phyloP scores from a whole-genome alignment of 2,329 filamentous ascomycete genomes.

The Colletotrichum liaoningense region DNA sequence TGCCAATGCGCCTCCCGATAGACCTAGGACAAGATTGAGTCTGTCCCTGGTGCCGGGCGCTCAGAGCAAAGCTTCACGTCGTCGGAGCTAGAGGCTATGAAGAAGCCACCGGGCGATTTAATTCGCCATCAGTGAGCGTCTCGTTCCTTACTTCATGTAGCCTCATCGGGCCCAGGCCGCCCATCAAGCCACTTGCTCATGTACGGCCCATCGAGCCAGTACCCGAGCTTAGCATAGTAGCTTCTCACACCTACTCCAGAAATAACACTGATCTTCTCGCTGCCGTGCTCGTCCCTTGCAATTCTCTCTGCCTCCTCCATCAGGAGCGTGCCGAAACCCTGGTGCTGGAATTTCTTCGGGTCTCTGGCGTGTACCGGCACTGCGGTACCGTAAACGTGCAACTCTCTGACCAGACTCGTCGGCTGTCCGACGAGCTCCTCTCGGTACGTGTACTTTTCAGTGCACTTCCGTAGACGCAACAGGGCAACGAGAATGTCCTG shows the following conservation, averaged over 20 bases:
- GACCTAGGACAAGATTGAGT: background rate
- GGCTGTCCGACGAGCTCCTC: slow-evolving; percentile 87
- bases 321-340: slow-evolving; percentile 92
- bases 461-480: slow-evolving; percentile 90
- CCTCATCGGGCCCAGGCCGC: slow-evolving; percentile 40
- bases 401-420: slow-evolving; percentile 90
- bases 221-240: slow-evolving; percentile 94
- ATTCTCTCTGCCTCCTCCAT: slow-evolving; percentile 99
- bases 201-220: slow-evolving; percentile 92
- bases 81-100: background rate
- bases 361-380: slow-evolving; percentile 98
- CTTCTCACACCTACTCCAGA: slow-evolving; percentile 96
- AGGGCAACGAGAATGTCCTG: slow-evolving; percentile 97
- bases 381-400: slow-evolving; percentile 96
- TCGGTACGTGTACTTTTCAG: slow-evolving; percentile 90
- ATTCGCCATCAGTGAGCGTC: background rate
- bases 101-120: background rate
- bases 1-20: background rate
- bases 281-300: slow-evolving; percentile 92
- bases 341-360: slow-evolving; percentile 97
- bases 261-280: slow-evolving; percentile 94
- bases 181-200: slow-evolving; percentile 76
- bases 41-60: slow-evolving; percentile 3
- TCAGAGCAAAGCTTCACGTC: background rate
- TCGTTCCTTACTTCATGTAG: slow-evolving; percentile 2